phyloP scores from a whole-genome alignment of 768 basidiomycete genomes.

The Asterophora parasitica region DNA sequence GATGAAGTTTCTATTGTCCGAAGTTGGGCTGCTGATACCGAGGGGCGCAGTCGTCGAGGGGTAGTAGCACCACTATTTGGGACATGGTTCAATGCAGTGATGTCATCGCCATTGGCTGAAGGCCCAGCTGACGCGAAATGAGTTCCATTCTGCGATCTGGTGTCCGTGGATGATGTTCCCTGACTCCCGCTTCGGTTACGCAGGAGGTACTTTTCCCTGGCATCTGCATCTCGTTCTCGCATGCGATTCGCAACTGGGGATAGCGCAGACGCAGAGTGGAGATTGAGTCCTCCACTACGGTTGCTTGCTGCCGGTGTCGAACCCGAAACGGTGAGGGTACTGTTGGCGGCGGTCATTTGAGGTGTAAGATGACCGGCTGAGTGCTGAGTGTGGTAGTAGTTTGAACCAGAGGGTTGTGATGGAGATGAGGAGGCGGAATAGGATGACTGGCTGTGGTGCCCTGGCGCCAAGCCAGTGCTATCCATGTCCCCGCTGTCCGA shows the following conservation, averaged over 20 bases:
- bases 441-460: slow-evolving; percentile 46
- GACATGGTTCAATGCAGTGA: slow-evolving; percentile 42
- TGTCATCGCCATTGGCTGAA: slow-evolving; percentile 51
- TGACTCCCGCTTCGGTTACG: slow-evolving; percentile 81
- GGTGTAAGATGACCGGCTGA: slow-evolving; percentile 22
- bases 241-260: slow-evolving; percentile 79
- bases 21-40: slow-evolving; percentile 74
- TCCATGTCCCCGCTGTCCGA: slow-evolving; percentile 71
- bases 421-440: slow-evolving; percentile 59
- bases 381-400: slow-evolving; percentile 31
- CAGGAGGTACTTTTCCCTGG: slow-evolving; percentile 80
- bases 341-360: slow-evolving; percentile 28
- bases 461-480: slow-evolving; percentile 34
- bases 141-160: slow-evolving; percentile 57
- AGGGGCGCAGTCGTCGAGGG: slow-evolving; percentile 63
- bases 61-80: slow-evolving; percentile 50
- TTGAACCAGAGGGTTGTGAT: slow-evolving; percentile 50
- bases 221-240: slow-evolving; percentile 80
- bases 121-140: slow-evolving; percentile 44
- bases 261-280: slow-evolving; percentile 42
- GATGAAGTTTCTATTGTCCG: slow-evolving; percentile 43
- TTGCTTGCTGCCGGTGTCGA: slow-evolving; percentile 26
- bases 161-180: slow-evolving; percentile 68
- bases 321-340: slow-evolving; percentile 25
- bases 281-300: slow-evolving; percentile 29